Base-by-base conservation (phyloP, 257 asterid genomes). In the Ligustrum vulgare region DNA sequence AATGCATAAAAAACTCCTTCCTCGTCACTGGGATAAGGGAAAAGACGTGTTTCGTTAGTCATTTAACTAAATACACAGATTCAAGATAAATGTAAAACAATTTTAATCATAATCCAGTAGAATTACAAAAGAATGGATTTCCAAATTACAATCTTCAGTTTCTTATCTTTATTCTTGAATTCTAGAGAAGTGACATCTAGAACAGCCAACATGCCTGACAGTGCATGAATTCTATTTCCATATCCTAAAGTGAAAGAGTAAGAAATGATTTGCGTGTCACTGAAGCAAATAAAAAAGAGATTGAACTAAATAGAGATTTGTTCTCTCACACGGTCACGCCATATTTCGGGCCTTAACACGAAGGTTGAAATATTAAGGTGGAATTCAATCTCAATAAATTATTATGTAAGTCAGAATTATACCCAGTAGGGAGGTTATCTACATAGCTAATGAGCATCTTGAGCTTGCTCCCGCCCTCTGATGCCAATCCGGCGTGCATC, bases 391-490 rank as follows among this genome's bases (percentile, higher is more conserved):
- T 43, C 28, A 13, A 28, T 31, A 45, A 28, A 67, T 51, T 18
- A 70, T 1, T 18, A 70, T 1, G 51, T 9, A 22, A 49, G 74
- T 18, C 5, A 20, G 28, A 73, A 32, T 62, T 32, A 23, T 79
- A 90, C 96, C 96, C 93, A 74, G 89, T 84, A 62, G 97, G 97
- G n/a, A 92, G 90, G 79, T 85, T 90, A 56, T 90, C 95, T 5
- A 92, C 95, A 72, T 56, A 87, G 86, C 96, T 90, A 72, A 92
- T 89, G 68, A 92, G 93, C 97, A 92, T 92, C 84, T 92, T 92
- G 54, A 92, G 91, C 74, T 92, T 90, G 82, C 97, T 92, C 34
- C 93, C 96, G 5, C 97, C 97, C 63, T 89, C 97, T 36, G 96
- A 90, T 5, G 89, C 91, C 75, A 92, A 83, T 0, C 97, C 97